phyloP scores from a whole-genome alignment of 345 rosid species.

The Mangifera indica region DNA sequence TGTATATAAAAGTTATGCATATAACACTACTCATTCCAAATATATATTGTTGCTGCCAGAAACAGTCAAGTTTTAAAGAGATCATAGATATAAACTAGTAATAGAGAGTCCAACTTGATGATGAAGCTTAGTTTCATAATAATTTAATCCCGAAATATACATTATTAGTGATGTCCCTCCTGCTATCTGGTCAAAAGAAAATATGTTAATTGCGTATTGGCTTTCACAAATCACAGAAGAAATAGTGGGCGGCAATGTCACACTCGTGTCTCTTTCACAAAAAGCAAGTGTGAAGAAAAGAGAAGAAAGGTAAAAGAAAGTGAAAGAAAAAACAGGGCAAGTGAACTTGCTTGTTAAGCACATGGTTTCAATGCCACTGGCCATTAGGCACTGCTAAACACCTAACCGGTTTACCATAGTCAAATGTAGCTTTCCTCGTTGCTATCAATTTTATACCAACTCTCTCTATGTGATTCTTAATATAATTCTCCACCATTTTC shows the following conservation, averaged over 20 bases:
- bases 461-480: not conserved
- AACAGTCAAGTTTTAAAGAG: too few relatives aligned
- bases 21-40: too few relatives aligned
- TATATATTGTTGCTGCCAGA: too few relatives aligned
- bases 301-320: not conserved
- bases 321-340: not conserved
- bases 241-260: too few relatives aligned
- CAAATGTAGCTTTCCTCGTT: slow-evolving; percentile 30
- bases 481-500: not conserved
- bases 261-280: not conserved
- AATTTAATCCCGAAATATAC: too few relatives aligned
- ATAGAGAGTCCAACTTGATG: too few relatives aligned
- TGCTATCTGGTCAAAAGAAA: not conserved
- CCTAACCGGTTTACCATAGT: slow-evolving; percentile 17
- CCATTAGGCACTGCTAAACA: slow-evolving; percentile 1
- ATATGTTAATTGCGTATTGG: not conserved
- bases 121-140: too few relatives aligned
- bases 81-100: too few relatives aligned
- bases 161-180: not conserved
- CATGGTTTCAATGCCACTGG: not conserved
- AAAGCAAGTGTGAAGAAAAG: not conserved
- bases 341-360: not conserved
- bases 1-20: too few relatives aligned
- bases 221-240: too few relatives aligned
- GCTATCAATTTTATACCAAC: not conserved